Evolutionary conservation across 371 early-diverging fungal genomes (phyloP).

Genomic region (Zychaea mexicana): DNA sequence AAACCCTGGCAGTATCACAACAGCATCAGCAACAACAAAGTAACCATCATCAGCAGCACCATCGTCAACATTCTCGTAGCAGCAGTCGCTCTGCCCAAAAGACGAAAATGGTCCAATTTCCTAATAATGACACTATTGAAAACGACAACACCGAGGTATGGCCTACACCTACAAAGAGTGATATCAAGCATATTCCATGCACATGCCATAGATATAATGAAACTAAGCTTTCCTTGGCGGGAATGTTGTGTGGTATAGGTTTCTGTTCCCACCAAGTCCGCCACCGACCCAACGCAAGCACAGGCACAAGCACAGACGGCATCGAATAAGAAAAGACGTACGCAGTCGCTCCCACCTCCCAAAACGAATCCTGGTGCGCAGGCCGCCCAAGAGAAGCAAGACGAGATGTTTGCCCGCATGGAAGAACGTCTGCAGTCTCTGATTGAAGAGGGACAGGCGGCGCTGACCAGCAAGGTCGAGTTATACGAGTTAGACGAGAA

Average conservation of each 20-base stretch:
- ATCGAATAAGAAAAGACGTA: slow-evolving; percentile 4
- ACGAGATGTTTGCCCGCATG: slow-evolving; percentile 33
- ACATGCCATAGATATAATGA: too few species aligned
- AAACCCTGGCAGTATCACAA: slow-evolving; percentile 6
- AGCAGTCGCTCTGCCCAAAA: background rate
- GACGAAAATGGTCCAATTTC: background rate
- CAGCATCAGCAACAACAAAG: background rate
- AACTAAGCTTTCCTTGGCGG: slow-evolving; percentile 10
- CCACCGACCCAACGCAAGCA: background rate
- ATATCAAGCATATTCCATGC: too few species aligned
- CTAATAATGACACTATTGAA: background rate
- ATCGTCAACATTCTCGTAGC: background rate
- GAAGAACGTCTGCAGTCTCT: slow-evolving; percentile 35
- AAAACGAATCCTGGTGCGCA: background rate
- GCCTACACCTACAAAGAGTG: too few species aligned
- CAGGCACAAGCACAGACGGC: background rate
- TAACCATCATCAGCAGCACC: background rate
- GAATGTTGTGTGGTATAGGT: background rate
- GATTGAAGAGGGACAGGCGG: slow-evolving; percentile 46
- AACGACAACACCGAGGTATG: background rate
- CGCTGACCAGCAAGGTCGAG: slow-evolving; percentile 29
- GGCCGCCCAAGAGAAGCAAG: slow-evolving; percentile 20
- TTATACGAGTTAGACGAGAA: slow-evolving; percentile 25
- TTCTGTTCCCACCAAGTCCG: background rate
- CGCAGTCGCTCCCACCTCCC: background rate